These are phyloP conservation scores for Amanita phalloides DNA, from an alignment of 768 basidiomycete species.

Conservation along the genomic window DNA sequence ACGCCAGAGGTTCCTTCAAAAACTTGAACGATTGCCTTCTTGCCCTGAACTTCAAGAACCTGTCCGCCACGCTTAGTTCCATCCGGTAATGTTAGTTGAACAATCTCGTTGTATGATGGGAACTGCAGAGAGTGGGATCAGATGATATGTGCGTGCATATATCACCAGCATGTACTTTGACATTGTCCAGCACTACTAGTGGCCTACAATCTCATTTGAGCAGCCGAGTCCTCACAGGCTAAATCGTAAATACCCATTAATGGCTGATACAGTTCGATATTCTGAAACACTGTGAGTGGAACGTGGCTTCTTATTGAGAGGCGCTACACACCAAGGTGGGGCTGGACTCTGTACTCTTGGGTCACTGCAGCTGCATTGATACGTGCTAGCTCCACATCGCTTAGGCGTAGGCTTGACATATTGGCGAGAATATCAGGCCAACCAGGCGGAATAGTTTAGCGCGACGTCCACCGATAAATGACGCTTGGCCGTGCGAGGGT, in stretches of 20 bases:
- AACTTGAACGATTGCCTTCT: constrained; percentile 98
- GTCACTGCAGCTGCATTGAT: constrained; percentile 88
- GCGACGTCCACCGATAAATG: no score
- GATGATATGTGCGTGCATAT: not conserved
- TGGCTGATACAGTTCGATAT: constrained; percentile 96
- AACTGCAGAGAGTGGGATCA: constrained; percentile 41
- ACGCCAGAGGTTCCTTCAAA: constrained; percentile 98
- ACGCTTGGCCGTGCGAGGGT: not conserved
- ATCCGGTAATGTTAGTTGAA: constrained; percentile 89
- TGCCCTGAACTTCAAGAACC: constrained; percentile 95
- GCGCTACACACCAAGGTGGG: constrained; percentile 63
- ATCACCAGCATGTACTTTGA: constrained; percentile 56
- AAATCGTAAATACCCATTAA: constrained; percentile 65
- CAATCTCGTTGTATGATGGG: constrained; percentile 97
- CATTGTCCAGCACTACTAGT: constrained; percentile 93
- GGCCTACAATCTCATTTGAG: constrained; percentile 41
- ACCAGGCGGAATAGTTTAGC: not conserved
- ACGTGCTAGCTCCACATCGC: constrained; percentile 61
- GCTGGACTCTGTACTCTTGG: constrained; percentile 78
- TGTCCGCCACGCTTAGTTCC: constrained; percentile 93
- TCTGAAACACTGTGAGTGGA: constrained; percentile 33
- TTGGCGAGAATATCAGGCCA: constrained; percentile 2
- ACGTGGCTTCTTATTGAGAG: constrained; percentile 5
- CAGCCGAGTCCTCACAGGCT: constrained; percentile 2
- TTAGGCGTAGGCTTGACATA: constrained; percentile 52